A percentile compares a stretch with the other conserved stretches of the same genome.
These are phyloP conservation scores for Hypoxylon sp. DNA, from an alignment of 2,329 filamentous ascomycete species.

Conservation along the genomic window DNA sequence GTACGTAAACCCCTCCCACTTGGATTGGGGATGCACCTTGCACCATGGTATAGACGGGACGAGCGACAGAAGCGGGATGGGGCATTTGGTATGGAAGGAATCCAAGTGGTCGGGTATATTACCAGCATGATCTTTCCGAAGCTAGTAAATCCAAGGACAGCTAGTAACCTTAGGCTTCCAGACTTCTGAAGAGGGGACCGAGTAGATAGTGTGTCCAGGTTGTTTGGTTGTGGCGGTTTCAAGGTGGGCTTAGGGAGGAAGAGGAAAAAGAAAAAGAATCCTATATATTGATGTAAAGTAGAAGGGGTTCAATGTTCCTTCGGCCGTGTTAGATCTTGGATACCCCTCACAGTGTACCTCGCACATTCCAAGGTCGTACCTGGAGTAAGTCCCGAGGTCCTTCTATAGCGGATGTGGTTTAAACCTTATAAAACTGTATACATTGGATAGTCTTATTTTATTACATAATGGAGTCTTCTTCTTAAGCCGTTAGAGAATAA, in stretches of 20 bases:
- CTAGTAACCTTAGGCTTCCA: slow-evolving; percentile 10
- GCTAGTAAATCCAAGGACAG: slow-evolving; percentile 36
- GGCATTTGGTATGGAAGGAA: slow-evolving; percentile 37
- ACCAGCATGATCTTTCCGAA: slow-evolving; percentile 43
- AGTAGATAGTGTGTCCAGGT: slow-evolving; percentile 6
- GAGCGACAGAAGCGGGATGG: slow-evolving; percentile 43
- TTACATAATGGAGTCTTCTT: background rate
- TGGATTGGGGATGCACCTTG: slow-evolving; percentile 16
- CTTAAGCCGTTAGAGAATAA: no score
- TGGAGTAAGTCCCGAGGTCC: background rate
- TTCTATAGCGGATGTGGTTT: background rate
- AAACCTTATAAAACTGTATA: background rate
- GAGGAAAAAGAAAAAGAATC: background rate
- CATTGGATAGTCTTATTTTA: background rate
- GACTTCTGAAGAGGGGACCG: slow-evolving; percentile 10
- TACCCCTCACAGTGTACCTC: background rate
- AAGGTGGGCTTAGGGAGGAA: slow-evolving; percentile 1
- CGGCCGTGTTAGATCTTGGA: background rate
- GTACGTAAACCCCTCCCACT: slow-evolving; percentile 32
- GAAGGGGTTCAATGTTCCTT: background rate
- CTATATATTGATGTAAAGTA: background rate
- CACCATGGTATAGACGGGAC: slow-evolving; percentile 26
- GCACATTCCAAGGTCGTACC: background rate
- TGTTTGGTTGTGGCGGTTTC: slow-evolving; percentile 27
- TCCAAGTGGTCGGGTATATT: slow-evolving; percentile 52